Evolutionary conservation across 139 green algal species (phyloP), one percentile per base, ranked within the genome.

Genomic region (Picocystis salinarum): DNA sequence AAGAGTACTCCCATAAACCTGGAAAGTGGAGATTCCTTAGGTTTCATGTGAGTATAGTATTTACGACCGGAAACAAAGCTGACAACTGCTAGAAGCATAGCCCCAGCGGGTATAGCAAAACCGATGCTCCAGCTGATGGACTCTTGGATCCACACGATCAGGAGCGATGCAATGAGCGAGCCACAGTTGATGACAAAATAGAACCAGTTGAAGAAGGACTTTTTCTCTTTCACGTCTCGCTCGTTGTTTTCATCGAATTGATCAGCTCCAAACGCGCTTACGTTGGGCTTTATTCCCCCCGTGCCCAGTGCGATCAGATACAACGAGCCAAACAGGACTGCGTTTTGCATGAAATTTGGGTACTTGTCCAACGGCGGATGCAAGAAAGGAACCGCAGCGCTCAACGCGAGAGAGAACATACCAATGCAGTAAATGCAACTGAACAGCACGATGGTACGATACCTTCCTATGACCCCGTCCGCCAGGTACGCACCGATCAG

Each of bases 271-370:
- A 96, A 96, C 2, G 87, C 74, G 0, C 59, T 75, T 22, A 96
- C 86, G 53, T 95, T 96, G 34, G 86, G 87, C 62, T 96, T 96
- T 59, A 96, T 96, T 53, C 85, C 85, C 18, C 85, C 84, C 2
- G 80, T 93, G 31, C 76, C 86, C 29, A 95, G 56, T 1, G 83
- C 79, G 23, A 96, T 75, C 26, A 92, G 48, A 39, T 76, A 76
- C 13, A 96, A 71, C 0, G 72, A 60, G 17, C 30, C 42, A 28
- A 76, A 82, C 20, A 93, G 62, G 11, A 64, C 28, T 0, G 39
- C 48, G 23, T 58, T 61, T 55, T 87, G 71, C 18, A 54, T 23
- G 25, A 30, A 48, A 23, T 44, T 53, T 5, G 30, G 22, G 25
- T 48, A 20, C 9, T 42, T 22, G 17, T 26, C 40, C 34, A 26